A percentile compares a stretch with the other conserved stretches of the same genome.
These are phyloP conservation scores for Cercospora berteroae DNA, from an alignment of 2,329 filamentous ascomycete species.

Conservation along the genomic window DNA sequence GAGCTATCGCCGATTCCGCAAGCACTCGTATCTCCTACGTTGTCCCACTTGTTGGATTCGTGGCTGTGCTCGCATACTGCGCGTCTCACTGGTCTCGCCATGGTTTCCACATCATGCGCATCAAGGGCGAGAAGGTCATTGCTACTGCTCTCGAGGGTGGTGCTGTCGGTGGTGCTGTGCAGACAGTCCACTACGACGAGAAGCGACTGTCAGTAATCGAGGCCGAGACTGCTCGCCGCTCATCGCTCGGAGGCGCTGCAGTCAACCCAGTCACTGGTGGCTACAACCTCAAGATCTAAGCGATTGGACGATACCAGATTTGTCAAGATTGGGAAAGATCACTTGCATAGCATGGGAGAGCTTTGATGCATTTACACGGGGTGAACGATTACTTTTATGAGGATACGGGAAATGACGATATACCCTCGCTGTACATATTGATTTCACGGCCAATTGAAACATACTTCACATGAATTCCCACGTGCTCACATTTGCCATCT, in stretches of 20 bases:
- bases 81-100: conserved; percentile 36
- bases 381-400: background rate
- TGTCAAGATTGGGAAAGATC: background rate
- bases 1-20: conserved; percentile 42
- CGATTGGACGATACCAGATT: background rate
- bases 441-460: background rate
- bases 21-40: conserved; percentile 46
- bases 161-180: conserved; percentile 36
- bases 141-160: conserved; percentile 35
- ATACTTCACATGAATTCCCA: background rate
- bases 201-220: conserved; percentile 33
- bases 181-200: conserved; percentile 39
- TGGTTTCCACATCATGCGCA: conserved; percentile 36
- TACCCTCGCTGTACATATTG: conserved; percentile 8
- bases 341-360: conserved; percentile 3
- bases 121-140: conserved; percentile 35
- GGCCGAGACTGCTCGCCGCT: conserved; percentile 30
- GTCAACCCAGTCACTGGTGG: conserved; percentile 34
- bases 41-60: conserved; percentile 46
- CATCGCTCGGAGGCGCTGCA: conserved; percentile 28
- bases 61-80: conserved; percentile 41
- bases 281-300: conserved; percentile 15
- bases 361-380: conserved; percentile 3
- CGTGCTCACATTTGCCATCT: background rate
- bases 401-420: background rate